Conservation (phyloP, 2,329 filamentous ascomycete genomes). For the Monosporascus cannonballus region DNA sequence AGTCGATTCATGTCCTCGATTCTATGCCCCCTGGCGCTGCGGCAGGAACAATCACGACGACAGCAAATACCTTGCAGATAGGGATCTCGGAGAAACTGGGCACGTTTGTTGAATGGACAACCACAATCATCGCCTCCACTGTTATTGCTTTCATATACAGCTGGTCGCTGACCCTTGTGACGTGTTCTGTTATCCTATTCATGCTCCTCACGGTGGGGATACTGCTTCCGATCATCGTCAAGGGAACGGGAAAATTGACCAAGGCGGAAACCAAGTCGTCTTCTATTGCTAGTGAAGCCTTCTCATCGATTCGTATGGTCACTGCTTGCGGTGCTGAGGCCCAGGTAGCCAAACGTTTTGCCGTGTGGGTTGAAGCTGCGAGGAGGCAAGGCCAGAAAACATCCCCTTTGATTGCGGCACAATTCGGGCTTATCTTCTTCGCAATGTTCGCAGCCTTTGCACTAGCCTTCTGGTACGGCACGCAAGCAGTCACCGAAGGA, state of each 20-base stretch:
- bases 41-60: slow-evolving; percentile 57
- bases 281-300: slow-evolving; percentile 54
- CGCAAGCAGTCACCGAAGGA: slow-evolving; percentile 41
- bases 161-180: slow-evolving; percentile 56
- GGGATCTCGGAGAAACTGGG: slow-evolving; percentile 60
- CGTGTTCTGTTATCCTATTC: slow-evolving; percentile 49
- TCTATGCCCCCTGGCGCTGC: slow-evolving; percentile 57
- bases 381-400: slow-evolving; percentile 41
- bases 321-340: slow-evolving; percentile 56
- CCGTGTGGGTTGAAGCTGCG: slow-evolving; percentile 48
- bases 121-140: slow-evolving; percentile 46
- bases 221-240: slow-evolving; percentile 50
- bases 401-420: slow-evolving; percentile 43
- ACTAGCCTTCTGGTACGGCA: slow-evolving; percentile 58
- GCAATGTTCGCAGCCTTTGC: slow-evolving; percentile 46
- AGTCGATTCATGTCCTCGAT: slow-evolving; percentile 64
- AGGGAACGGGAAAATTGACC: slow-evolving; percentile 38
- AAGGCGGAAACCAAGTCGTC: slow-evolving; percentile 51
- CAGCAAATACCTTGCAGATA: slow-evolving; percentile 57
- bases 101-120: slow-evolving; percentile 48
- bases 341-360: slow-evolving; percentile 47
- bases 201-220: slow-evolving; percentile 42
- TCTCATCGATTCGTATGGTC: slow-evolving; percentile 55
- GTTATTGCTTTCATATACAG: slow-evolving; percentile 51
- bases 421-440: slow-evolving; percentile 53